phyloP scores from a whole-genome alignment of 306 rosid species.

The Begonia peltatifolia region DNA sequence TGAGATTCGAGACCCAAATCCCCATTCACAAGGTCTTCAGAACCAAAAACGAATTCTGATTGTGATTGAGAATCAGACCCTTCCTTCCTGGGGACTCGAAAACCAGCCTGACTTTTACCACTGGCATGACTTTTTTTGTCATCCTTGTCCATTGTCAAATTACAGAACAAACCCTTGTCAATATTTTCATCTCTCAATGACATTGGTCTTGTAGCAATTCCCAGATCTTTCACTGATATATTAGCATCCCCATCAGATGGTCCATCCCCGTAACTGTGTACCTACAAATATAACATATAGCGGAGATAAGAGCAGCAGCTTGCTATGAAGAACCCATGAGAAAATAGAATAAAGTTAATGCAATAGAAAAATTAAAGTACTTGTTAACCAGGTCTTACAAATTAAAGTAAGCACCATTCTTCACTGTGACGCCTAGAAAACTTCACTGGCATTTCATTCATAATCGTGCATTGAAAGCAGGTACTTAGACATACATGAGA shows the following conservation, averaged over 20 bases:
- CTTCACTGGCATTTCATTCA: constrained; percentile 85
- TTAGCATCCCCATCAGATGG: constrained; percentile 4
- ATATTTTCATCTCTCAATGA: constrained; percentile 8
- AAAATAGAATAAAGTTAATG: constrained; percentile 9
- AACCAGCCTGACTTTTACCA: constrained; percentile 12
- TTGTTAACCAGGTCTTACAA: constrained; percentile 90
- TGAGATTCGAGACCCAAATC: constrained; percentile 21
- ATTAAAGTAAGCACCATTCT: constrained; percentile 92
- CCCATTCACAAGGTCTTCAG: constrained; percentile 30
- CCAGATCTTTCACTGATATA: constrained; percentile 6
- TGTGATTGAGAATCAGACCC: constrained; percentile 16
- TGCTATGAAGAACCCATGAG: background rate
- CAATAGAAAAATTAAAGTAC: constrained; percentile 23
- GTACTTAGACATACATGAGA: constrained; percentile 68
- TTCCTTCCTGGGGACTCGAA: constrained; percentile 19
- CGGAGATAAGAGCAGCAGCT: constrained; percentile 11
- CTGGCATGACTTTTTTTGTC: constrained; percentile 8
- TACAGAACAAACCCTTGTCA: constrained; percentile 12
- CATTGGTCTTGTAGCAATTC: constrained; percentile 13
- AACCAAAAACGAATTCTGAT: constrained; percentile 12
- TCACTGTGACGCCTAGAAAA: constrained; percentile 94
- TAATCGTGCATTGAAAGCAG: constrained; percentile 78
- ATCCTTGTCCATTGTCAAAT: constrained; percentile 16
- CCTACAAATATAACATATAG: constrained; percentile 17
- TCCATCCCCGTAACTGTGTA: background rate